These are phyloP conservation scores for Penicillium subrubescens DNA, from an alignment of 495 filamentous ascomycete genomes.

Conservation along the genomic window DNA sequence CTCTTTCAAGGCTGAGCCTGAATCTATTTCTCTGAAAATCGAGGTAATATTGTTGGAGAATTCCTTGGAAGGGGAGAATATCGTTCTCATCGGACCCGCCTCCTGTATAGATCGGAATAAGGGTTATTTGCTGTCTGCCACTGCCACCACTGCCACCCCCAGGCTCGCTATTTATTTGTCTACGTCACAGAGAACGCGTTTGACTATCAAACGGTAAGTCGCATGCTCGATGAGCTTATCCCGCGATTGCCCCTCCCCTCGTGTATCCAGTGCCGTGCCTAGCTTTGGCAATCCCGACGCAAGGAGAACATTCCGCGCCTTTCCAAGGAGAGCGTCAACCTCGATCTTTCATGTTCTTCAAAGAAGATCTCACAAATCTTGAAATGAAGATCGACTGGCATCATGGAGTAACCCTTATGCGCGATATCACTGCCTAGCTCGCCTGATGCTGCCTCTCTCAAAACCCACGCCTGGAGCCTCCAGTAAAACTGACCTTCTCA, in stretches of 20 bases:
- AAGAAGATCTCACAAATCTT: slow-evolving; percentile 11
- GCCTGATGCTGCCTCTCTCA: slow-evolving; percentile 1
- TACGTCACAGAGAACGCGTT: slow-evolving; percentile 27
- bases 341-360: slow-evolving; percentile 18
- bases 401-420: slow-evolving; percentile 14
- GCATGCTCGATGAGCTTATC: slow-evolving; percentile 16
- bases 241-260: slow-evolving; percentile 4
- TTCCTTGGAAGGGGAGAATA: background rate
- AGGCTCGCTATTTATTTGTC: slow-evolving; percentile 24
- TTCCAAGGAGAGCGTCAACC: slow-evolving; percentile 18
- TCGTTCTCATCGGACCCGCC: background rate
- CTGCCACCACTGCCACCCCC: background rate
- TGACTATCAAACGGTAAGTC: slow-evolving; percentile 23
- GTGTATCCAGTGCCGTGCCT: background rate
- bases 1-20: background rate
- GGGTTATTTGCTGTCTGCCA: background rate
- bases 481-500: slow-evolving; percentile 19
- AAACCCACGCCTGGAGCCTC: slow-evolving; percentile 7
- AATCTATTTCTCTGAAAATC: background rate
- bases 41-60: background rate
- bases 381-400: slow-evolving; percentile 18
- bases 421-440: slow-evolving; percentile 7
- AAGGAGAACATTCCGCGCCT: slow-evolving; percentile 25
- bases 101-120: slow-evolving; percentile 13
- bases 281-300: slow-evolving; percentile 20